Conservation (phyloP, 345 rosid species). For the Geranium brycei region DNA sequence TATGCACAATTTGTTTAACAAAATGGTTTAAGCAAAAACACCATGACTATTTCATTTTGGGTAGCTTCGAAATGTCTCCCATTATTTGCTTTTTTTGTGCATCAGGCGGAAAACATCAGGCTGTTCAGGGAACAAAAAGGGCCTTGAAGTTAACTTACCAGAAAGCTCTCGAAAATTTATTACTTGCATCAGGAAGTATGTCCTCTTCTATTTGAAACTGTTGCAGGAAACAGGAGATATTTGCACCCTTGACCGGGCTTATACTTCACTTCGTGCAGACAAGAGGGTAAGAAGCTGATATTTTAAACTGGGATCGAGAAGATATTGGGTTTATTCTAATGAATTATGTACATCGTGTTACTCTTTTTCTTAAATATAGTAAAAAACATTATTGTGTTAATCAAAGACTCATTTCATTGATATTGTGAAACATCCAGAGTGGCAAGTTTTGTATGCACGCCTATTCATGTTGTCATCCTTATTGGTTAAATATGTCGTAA, state of each 20-base stretch:
- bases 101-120: conserved; percentile 79
- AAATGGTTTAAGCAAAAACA: not conserved
- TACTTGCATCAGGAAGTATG: conserved; percentile 82
- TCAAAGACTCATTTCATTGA: not conserved
- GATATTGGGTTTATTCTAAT: not conserved
- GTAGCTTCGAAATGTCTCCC: not conserved
- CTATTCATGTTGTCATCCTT: too few relatives aligned
- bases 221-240: conserved; percentile 83
- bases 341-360: too few relatives aligned
- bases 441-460: too few relatives aligned
- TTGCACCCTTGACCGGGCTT: conserved; percentile 76
- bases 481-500: too few relatives aligned
- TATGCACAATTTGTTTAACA: not conserved
- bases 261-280: conserved; percentile 70
- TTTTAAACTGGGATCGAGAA: not conserved
- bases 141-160: conserved; percentile 81
- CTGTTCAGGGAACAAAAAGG: conserved; percentile 64
- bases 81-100: conserved; percentile 11
- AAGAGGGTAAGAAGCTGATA: conserved; percentile 56
- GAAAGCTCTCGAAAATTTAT: conserved; percentile 97
- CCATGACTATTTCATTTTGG: not conserved
- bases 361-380: not conserved
- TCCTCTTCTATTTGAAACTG: conserved; percentile 72
- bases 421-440: too few relatives aligned
- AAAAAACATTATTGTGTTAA: too few relatives aligned